Base-by-base conservation (phyloP, 2,329 filamentous ascomycete species). In the Diaporthe amygdali region DNA sequence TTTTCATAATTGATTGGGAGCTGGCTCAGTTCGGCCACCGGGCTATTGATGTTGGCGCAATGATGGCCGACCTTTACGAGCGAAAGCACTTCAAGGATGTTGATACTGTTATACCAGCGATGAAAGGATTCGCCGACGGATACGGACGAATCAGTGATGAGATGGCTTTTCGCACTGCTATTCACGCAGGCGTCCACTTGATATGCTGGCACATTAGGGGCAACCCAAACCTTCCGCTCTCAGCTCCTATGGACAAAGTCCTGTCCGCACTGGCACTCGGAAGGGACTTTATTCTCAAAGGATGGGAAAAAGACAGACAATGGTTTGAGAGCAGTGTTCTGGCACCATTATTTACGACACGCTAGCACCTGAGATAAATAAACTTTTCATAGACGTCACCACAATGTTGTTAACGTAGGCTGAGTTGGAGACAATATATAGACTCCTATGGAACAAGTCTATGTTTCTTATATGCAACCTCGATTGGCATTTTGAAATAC, bases 1-100 rank as follows among this genome's bases (percentile, higher is more conserved):
- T 85, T 7, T 80, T 83, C 68, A 73, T 85, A n/a, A 79, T 83
- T 46, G 83, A 85, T 74, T 85, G 83, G 83, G 83, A 85, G 71
- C 69, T 82, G 20, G 75, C 77, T 20, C 83, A 85, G 20, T 78
- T 79, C 32, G 82, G 82, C 3, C 74, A 77, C 55, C 78, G 79
- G 20, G 80, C 81, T 0, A 78, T 81, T 39, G 83, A 85, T 66
- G 74, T 84, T 1, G 83, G 81, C 15, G 79, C 82, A 49, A 81
- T 85, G 77, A 76, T 84, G 6, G 82, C 79, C 3, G 83, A 85
- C 61, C 74, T 85, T 2, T 83, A 82, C 69, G 78, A 83, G 73
- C 75, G 79, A 1, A 79, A 80, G 37, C 77, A 81, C 44, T 83
- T 81, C 76, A 79, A 79, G n/a, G 72, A 75, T 20, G 72, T 76